Conservation (phyloP, 768 basidiomycete genomes). For the Baorangia bicolor region DNA sequence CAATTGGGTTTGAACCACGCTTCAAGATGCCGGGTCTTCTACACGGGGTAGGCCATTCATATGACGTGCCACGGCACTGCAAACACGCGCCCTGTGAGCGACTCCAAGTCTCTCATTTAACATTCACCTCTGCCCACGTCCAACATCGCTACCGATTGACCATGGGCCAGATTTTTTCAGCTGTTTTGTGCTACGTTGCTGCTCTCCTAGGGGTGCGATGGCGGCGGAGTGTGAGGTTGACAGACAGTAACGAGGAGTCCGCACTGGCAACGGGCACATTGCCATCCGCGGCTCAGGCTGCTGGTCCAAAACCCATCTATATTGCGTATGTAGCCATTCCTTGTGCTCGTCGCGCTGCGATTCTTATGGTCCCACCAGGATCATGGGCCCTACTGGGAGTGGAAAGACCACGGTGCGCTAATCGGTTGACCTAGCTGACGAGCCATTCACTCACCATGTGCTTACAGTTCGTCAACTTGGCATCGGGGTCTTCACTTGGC, state of each 20-base stretch:
- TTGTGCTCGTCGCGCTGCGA: not conserved
- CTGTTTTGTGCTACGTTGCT: not conserved
- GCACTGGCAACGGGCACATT: not conserved
- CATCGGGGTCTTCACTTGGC: slow-evolving; percentile 27
- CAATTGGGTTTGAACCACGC: not conserved
- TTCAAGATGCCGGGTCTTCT: slow-evolving; percentile 3
- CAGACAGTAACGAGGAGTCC: slow-evolving; percentile 20
- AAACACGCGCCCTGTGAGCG: slow-evolving; percentile 7
- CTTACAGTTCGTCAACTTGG: slow-evolving; percentile 36
- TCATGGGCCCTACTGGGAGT: slow-evolving; percentile 32
- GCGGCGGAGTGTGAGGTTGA: slow-evolving; percentile 12
- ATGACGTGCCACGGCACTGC: not conserved
- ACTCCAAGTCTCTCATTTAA: not conserved
- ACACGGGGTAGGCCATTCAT: not conserved
- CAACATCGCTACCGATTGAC: slow-evolving; percentile 9
- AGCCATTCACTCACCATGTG: not conserved
- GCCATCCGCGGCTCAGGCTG: not conserved
- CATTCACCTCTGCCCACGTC: slow-evolving; percentile 1
- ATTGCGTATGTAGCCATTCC: slow-evolving; percentile 25
- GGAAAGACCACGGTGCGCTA: slow-evolving; percentile 32
- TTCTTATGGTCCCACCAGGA: slow-evolving; percentile 17
- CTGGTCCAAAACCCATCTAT: slow-evolving; percentile 19
- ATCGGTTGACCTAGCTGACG: not conserved
- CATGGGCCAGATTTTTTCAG: slow-evolving; percentile 25
- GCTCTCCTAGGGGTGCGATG: not conserved